Evolutionary conservation across 805 yeast genomes (phyloP).

Genomic region (Cyberlindnera petersonii): DNA sequence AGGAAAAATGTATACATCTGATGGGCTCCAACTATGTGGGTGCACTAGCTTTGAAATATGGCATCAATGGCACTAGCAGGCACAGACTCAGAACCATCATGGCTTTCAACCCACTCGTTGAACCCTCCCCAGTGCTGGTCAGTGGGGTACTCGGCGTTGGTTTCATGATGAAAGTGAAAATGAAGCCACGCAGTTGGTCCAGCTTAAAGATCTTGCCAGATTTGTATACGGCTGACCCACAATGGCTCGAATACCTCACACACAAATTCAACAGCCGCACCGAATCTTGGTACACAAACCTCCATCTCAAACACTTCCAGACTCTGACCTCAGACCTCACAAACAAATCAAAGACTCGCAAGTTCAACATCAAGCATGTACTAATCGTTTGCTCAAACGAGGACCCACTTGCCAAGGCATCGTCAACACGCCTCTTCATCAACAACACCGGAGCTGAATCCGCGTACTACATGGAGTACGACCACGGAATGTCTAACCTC

Average conservation of each 20-base stretch:
- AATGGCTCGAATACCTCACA: slow-evolving; percentile 12
- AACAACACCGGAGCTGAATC: slow-evolving; percentile 15
- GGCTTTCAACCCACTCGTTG: slow-evolving; percentile 20
- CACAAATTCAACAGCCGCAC: not conserved
- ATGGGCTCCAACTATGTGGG: slow-evolving; percentile 18
- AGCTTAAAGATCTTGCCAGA: slow-evolving; percentile 4
- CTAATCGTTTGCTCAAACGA: slow-evolving; percentile 16
- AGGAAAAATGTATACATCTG: slow-evolving; percentile 12
- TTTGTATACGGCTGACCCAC: slow-evolving; percentile 13
- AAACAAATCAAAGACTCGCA: slow-evolving; percentile 3
- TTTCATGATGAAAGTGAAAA: slow-evolving; percentile 8
- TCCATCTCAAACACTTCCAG: slow-evolving; percentile 6
- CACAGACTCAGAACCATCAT: slow-evolving; percentile 17
- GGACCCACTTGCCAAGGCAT: slow-evolving; percentile 10
- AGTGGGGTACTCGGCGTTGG: slow-evolving; percentile 4
- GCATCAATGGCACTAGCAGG: slow-evolving; percentile 17
- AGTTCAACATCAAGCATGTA: slow-evolving; percentile 16
- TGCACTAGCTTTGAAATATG: slow-evolving; percentile 17
- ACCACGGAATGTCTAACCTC: slow-evolving; percentile 20
- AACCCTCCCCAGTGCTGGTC: slow-evolving; percentile 5
- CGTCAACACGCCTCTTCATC: slow-evolving; percentile 9
- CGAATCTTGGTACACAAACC: slow-evolving; percentile 8
- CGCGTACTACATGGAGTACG: slow-evolving; percentile 13
- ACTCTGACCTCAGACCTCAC: slow-evolving; percentile 4
- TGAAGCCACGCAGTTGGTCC: slow-evolving; percentile 10